Evolutionary conservation across 2,329 filamentous ascomycete species (phyloP).

Genomic region (Aureobasidium zeae): DNA sequence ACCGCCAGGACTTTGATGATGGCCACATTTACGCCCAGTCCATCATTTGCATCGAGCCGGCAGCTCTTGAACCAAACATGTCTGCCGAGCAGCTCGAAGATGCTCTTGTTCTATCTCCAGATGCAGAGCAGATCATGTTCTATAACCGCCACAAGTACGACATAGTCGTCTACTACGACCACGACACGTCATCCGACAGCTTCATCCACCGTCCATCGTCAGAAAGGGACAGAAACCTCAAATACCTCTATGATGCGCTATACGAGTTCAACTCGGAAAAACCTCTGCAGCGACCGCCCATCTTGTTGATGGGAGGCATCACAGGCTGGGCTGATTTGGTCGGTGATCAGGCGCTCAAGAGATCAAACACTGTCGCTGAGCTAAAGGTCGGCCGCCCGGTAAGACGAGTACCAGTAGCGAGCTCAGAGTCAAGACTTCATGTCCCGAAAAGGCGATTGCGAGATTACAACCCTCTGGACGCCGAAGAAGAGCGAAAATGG

Average conservation of each 20-base stretch:
- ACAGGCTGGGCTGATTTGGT: conserved; percentile 81
- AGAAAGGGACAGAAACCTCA: conserved; percentile 45
- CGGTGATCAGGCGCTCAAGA: conserved; percentile 55
- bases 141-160: conserved; percentile 67
- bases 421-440: conserved; percentile 36
- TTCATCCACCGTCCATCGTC: conserved; percentile 44
- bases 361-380: conserved; percentile 46
- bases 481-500: conserved; percentile 74
- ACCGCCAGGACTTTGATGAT: conserved; percentile 69
- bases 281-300: conserved; percentile 61
- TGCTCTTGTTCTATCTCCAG: conserved; percentile 59
- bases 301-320: conserved; percentile 71
- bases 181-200: conserved; percentile 49
- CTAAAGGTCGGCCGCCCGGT: conserved; percentile 42
- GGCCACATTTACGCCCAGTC: conserved; percentile 80
- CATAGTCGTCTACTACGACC: conserved; percentile 83
- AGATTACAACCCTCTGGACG: conserved; percentile 62
- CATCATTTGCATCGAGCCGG: conserved; percentile 84
- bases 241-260: conserved; percentile 68
- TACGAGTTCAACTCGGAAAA: conserved; percentile 75
- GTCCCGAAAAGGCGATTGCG: conserved; percentile 48
- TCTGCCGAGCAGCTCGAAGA: conserved; percentile 58
- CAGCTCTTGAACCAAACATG: conserved; percentile 59
- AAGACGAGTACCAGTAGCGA: conserved; percentile 44
- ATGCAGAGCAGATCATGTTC: conserved; percentile 68